Percentiles rank a stretch among this genome's conserved stretches.
These are phyloP conservation scores for Trypanosoma brucei DNA, from an alignment of 208 protist genomes.

Conservation along the genomic window DNA sequence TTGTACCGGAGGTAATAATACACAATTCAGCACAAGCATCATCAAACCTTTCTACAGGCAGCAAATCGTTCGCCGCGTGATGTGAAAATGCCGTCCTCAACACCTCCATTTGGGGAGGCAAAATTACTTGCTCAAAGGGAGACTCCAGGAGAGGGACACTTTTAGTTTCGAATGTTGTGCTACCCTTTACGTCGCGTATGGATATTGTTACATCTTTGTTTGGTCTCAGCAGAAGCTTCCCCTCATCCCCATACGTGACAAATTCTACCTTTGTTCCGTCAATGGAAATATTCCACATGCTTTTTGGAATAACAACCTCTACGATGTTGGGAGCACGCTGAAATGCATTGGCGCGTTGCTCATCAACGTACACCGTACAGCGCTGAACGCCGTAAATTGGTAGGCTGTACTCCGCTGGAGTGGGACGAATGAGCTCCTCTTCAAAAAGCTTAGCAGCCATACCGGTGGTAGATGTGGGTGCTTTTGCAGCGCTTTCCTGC, in stretches of 20 bases:
- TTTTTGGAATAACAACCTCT: conserved; percentile 31
- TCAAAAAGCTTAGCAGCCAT: conserved; percentile 23
- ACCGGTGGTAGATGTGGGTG: neutral
- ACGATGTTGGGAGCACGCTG: conserved; percentile 30
- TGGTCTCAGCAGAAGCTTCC: conserved; percentile 30
- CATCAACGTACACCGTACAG: conserved; percentile 31
- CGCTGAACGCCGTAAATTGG: conserved; percentile 29
- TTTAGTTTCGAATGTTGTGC: conserved; percentile 20
- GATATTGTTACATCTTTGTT: conserved; percentile 25
- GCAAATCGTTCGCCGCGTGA: conserved; percentile 3
- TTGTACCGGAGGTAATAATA: neutral
- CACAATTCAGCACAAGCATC: conserved; percentile 9
- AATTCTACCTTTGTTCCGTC: conserved; percentile 21
- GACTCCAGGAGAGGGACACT: conserved; percentile 23
- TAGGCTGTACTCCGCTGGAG: conserved; percentile 8
- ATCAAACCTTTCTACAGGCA: conserved; percentile 20
- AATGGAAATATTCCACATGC: conserved; percentile 20
- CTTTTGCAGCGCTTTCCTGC: neutral
- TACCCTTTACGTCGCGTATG: conserved; percentile 24
- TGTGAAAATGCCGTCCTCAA: conserved; percentile 23
- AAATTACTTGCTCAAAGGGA: conserved; percentile 21
- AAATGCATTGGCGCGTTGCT: conserved; percentile 18
- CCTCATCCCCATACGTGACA: conserved; percentile 7
- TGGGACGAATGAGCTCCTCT: conserved; percentile 15
- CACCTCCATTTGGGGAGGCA: conserved; percentile 12